Conservation (phyloP, 805 yeast species). For the Deakozyma indianensis region DNA sequence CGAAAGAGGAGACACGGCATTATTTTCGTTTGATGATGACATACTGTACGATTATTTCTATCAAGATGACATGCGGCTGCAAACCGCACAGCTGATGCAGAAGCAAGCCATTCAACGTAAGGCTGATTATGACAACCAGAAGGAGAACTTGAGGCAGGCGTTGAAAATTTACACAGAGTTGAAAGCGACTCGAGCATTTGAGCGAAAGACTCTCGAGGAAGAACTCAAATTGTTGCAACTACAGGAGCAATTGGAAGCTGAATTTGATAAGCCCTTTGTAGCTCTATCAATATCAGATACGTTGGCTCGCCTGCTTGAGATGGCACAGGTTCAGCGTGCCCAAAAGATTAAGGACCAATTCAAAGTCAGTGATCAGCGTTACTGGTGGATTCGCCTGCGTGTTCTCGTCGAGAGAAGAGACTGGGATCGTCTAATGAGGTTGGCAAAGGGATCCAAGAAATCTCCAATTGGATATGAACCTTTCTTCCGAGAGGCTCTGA, state of each 20-base stretch:
- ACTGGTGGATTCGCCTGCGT: slow-evolving; percentile 38
- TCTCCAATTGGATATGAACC: slow-evolving; percentile 64
- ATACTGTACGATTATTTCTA: slow-evolving; percentile 40
- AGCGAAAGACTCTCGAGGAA: slow-evolving; percentile 29
- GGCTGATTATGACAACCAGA: background rate
- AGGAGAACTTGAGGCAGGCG: background rate
- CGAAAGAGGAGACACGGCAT: slow-evolving; percentile 1
- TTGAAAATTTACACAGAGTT: slow-evolving; percentile 19
- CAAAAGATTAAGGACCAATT: slow-evolving; percentile 35
- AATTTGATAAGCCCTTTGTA: slow-evolving; percentile 26
- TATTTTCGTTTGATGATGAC: slow-evolving; percentile 17
- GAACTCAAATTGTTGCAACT: slow-evolving; percentile 28
- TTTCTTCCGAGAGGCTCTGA: slow-evolving; percentile 40
- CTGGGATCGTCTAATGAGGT: slow-evolving; percentile 41
- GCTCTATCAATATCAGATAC: slow-evolving; percentile 36
- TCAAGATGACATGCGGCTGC: slow-evolving; percentile 46
- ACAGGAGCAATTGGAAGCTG: slow-evolving; percentile 32
- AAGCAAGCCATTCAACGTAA: slow-evolving; percentile 11
- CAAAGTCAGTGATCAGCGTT: slow-evolving; percentile 42
- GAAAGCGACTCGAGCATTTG: slow-evolving; percentile 17
- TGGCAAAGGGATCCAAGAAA: slow-evolving; percentile 32
- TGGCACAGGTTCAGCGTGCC: slow-evolving; percentile 38
- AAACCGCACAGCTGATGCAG: slow-evolving; percentile 30
- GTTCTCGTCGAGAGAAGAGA: slow-evolving; percentile 32
- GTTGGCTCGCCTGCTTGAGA: slow-evolving; percentile 28